Percentiles rank a stretch among this genome's conserved stretches.
Evolutionary conservation across 2,329 filamentous ascomycete species (phyloP).

Genomic region (Remersonia thermophila): DNA sequence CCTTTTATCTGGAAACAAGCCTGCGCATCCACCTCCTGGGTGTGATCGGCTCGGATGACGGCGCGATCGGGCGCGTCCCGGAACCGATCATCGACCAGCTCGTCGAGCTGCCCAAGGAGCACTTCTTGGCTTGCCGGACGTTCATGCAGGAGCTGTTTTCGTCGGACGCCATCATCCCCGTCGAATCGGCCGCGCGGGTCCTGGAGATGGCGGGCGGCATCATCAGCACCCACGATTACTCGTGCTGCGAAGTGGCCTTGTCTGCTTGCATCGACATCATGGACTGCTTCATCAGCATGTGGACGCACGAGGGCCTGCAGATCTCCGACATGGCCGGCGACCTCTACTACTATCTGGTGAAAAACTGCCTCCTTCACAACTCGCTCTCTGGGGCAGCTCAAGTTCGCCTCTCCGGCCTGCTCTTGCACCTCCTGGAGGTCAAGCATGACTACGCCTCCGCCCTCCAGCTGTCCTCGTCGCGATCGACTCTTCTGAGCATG

Average conservation of each 20-base stretch:
- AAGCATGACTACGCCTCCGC: conserved; percentile 55
- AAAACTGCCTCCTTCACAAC: conserved; percentile 51
- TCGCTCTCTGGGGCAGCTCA: conserved; percentile 59
- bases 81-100: conserved; percentile 37
- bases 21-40: conserved; percentile 35
- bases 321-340: conserved; percentile 58
- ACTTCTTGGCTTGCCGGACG: conserved; percentile 38
- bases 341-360: conserved; percentile 68
- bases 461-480: conserved; percentile 42
- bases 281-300: conserved; percentile 47
- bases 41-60: conserved; percentile 29
- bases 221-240: conserved; percentile 46
- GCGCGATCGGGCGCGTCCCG: conserved; percentile 38
- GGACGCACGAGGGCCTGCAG: conserved; percentile 46
- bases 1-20: conserved; percentile 37
- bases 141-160: conserved; percentile 40
- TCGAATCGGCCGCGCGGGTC: conserved; percentile 34
- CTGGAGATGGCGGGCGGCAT: conserved; percentile 39
- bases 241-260: conserved; percentile 63
- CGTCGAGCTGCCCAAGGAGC: conserved; percentile 36
- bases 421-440: conserved; percentile 56
- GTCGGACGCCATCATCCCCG: conserved; percentile 39
- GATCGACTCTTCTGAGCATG: conserved; percentile 64
- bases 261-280: conserved; percentile 57
- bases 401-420: conserved; percentile 51